Conservation (phyloP, 1,284 basidiomycete species). For the Butyriboletus appendiculatus region DNA sequence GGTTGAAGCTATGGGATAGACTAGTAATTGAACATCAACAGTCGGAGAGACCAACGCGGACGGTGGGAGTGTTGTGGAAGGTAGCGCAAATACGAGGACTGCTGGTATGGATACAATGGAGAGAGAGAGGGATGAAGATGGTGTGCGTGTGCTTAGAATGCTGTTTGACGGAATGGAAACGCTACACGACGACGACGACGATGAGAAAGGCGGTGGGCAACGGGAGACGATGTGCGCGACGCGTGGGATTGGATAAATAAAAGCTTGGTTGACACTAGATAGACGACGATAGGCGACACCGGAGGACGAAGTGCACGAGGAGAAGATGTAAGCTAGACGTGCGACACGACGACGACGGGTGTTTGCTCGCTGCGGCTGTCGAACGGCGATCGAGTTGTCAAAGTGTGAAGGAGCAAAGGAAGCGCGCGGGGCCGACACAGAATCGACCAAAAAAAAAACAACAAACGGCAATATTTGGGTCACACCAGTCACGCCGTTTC, state of each 20-base stretch:
- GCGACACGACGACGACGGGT: slow-evolving; percentile 33
- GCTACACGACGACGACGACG: slow-evolving; percentile 22
- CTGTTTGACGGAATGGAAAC: slow-evolving; percentile 15
- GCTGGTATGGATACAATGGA: slow-evolving; percentile 41
- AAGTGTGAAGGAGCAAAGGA: slow-evolving; percentile 45
- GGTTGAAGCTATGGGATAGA: slow-evolving; percentile 32
- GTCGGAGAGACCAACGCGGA: slow-evolving; percentile 28
- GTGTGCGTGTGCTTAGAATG: slow-evolving; percentile 27
- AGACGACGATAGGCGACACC: slow-evolving; percentile 21
- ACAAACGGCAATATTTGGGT: slow-evolving; percentile 44
- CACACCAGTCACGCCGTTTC: slow-evolving; percentile 37
- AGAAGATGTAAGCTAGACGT: slow-evolving; percentile 28
- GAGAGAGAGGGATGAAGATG: slow-evolving; percentile 24
- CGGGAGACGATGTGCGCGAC: slow-evolving; percentile 36
- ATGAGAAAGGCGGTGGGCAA: slow-evolving; percentile 20
- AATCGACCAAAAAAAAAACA: slow-evolving; percentile 41
- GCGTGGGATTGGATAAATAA: slow-evolving; percentile 41
- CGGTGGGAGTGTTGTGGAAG: slow-evolving; percentile 18
- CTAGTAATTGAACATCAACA: slow-evolving; percentile 41
- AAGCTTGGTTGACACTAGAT: slow-evolving; percentile 15
- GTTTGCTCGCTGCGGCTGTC: slow-evolving; percentile 36
- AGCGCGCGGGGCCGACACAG: slow-evolving; percentile 48
- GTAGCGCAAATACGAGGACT: slow-evolving; percentile 33
- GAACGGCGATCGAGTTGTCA: slow-evolving; percentile 41
- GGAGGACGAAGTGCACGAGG: slow-evolving; percentile 25